Conservation (phyloP, 331 rosid genomes). For the Acacia concinna region DNA sequence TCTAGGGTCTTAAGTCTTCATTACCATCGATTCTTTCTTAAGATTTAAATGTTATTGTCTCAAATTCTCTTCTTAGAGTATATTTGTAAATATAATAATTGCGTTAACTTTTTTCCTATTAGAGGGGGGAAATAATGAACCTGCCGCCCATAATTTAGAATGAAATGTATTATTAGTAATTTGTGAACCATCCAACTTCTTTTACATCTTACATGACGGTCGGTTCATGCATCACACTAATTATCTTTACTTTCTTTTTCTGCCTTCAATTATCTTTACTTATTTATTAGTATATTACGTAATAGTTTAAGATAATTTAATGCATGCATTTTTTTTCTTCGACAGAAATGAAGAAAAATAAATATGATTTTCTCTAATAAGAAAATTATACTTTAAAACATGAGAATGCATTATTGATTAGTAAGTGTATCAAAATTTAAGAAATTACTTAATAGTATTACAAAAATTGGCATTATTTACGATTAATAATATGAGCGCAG, state of each 20-base stretch:
- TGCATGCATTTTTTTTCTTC: too few relatives aligned
- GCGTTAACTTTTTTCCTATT: not conserved
- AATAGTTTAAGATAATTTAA: not conserved
- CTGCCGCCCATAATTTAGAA: not conserved
- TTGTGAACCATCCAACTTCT: not conserved
- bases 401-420: not conserved
- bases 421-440: not conserved
- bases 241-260: too few relatives aligned
- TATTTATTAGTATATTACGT: too few relatives aligned
- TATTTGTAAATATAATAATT: too few relatives aligned
- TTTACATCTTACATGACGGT: not conserved
- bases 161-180: not conserved
- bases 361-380: not conserved
- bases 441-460: too few relatives aligned
- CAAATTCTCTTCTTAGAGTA: not conserved
- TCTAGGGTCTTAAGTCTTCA: too few relatives aligned
- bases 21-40: too few relatives aligned
- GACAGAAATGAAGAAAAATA: too few relatives aligned
- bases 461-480: too few relatives aligned
- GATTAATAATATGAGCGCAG: not conserved
- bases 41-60: too few relatives aligned
- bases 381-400: not conserved
- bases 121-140: not conserved
- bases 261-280: too few relatives aligned
- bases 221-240: not conserved